Base-by-base conservation (phyloP, 495 filamentous ascomycete genomes). In the Penicillium lagena region DNA sequence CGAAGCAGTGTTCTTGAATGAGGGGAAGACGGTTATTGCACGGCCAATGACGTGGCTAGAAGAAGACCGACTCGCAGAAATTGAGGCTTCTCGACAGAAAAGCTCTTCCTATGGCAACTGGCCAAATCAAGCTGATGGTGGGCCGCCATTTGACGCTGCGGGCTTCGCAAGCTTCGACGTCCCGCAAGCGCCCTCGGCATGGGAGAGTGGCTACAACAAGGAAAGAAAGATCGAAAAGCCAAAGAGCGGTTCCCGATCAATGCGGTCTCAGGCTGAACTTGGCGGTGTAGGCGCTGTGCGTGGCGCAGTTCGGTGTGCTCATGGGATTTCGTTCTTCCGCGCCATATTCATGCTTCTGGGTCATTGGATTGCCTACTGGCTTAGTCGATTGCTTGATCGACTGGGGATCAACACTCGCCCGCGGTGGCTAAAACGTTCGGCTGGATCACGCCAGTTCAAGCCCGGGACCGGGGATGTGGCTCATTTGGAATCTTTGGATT, bases 1-100 rank as follows among this genome's bases (percentile, higher is more conserved):
- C 48, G 89, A 97, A 60, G 91, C 93, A 1, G 94, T 97, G 1
- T 98, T 94, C 58, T 73, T 98, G 14, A 91, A 95, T 41, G 93
- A 97, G 66, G 89, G 90, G 10, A 76, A 77, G 27, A 68, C 70
- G n/a, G 80, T 98, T 14, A 78, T 79, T 39, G 70, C 95, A 9
- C 77, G 81, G 32, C 70, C 71, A n/a, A 81, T 82, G 69, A 97
- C 94, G 0, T 98, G 93, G 93, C 69, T 98, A 9, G 93, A 98
- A 52, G 83, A 86, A 36, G 89, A 95, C 35, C 76, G 89, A 15
- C 60, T 93, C 12, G 75, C 87, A 28, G 74, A 82, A 51, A 63
- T 78, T 29, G 72, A 76, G 48, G 56, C 54, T 10, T 67, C 69
- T 10, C 59, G 68, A 35, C 48, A 46, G 39, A 55, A 45, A 50